A percentile compares a stretch with the other conserved stretches of the same genome.
Evolutionary conservation across 306 rosid species (phyloP).

Genomic region (Herpetospermum pedunculosum): DNA sequence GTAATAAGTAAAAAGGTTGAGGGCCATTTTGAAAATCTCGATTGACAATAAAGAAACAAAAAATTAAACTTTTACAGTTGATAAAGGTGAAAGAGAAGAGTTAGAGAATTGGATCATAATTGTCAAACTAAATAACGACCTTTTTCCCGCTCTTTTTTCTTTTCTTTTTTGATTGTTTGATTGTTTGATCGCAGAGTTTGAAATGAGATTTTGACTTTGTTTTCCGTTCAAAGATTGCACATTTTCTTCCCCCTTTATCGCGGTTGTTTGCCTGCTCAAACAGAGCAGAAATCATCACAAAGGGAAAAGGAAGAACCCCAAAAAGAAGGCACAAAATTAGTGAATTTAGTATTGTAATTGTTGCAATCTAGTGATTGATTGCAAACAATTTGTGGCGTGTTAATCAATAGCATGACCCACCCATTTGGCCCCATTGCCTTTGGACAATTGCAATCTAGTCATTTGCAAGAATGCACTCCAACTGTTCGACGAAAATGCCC

Average conservation of each 20-base stretch:
- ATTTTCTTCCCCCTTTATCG: slow-evolving; percentile 4
- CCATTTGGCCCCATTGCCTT: slow-evolving; percentile 55
- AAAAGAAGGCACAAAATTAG: slow-evolving; percentile 12
- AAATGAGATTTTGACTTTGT: not conserved
- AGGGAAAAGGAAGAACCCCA: not conserved
- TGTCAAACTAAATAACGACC: not conserved
- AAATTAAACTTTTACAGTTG: not conserved
- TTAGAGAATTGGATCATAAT: not conserved
- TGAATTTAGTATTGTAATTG: slow-evolving; percentile 16
- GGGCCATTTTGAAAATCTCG: not conserved
- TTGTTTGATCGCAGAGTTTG: not conserved
- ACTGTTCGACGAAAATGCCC: slow-evolving; percentile 61
- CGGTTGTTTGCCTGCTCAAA: slow-evolving; percentile 11
- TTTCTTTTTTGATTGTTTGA: not conserved
- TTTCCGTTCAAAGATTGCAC: not conserved
- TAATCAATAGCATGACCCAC: slow-evolving; percentile 69
- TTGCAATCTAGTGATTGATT: too few relatives aligned
- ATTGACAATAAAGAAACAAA: not conserved
- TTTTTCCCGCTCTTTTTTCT: slow-evolving; percentile 3
- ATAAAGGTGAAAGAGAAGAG: not conserved
- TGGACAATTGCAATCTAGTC: slow-evolving; percentile 82
- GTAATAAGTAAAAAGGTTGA: not conserved
- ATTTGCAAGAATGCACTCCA: slow-evolving; percentile 31
- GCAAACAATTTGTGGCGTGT: slow-evolving; percentile 16
- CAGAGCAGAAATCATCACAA: not conserved